Evolutionary conservation across 352 stramenopile genomes (phyloP), one percentile per base, ranked within the genome.

Genomic region (Phytopythium montanum): DNA sequence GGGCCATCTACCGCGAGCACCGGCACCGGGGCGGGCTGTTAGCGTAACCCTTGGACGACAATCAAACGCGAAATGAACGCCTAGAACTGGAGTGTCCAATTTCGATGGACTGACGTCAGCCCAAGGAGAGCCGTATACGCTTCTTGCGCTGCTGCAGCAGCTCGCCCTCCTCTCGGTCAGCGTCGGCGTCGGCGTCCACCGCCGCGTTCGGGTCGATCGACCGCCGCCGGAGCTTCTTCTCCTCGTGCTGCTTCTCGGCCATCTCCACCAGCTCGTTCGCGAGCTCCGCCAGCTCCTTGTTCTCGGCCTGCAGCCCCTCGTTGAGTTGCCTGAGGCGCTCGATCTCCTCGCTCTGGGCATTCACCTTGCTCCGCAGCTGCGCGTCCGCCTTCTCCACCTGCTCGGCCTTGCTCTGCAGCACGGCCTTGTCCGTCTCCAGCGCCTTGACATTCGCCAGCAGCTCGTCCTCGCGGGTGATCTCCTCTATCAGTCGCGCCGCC

Each of bases 231-330:
- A 58, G 56, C 34, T 62, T 75, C 34, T 62, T 75, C 34, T 88
- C 69, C 21, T 64, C 64, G 42, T 87, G 76, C 46, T 85, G 68
- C 26, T 69, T 66, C 59, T 91, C 81, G 0, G 72, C 75, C 75
- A 88, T 87, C 39, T 89, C 73, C 73, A 91, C 75, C 25, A 88
- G 61, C 26, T 89, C 79, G 23, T 58, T 88, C 19, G 79, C 81
- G 42, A 90, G 87, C 45, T 79, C 68, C 10, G 62, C 69, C 7
- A 92, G 59, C 29, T 87, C 79, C 49, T 78, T 72, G 58, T 83
- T 85, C 31, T 89, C 78, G 0, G 58, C 58, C 19, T 70, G 61
- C 29, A 88, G 55, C 34, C 49, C 25, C 26, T 79, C 54, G 3
- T 76, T 87, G 23, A 79, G 46, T 36, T 68, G 55, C 18, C 62